Percentiles rank a stretch among this genome's conserved stretches.
These are phyloP conservation scores for Ceriops decandra DNA, from an alignment of 345 rosid species.

Conservation along the genomic window DNA sequence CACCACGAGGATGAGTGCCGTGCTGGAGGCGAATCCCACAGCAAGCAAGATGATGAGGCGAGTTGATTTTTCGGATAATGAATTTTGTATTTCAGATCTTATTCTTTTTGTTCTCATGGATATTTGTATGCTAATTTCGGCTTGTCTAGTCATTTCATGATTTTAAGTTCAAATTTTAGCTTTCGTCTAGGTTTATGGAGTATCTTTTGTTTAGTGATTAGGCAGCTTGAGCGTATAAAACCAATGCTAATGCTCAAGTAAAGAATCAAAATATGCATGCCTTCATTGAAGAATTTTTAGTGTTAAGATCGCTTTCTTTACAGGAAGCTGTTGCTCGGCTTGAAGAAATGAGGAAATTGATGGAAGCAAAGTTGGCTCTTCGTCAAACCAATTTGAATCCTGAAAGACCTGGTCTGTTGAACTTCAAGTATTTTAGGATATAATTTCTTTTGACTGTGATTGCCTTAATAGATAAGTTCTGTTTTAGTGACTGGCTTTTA, in stretches of 20 bases:
- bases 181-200: background rate
- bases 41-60: slow-evolving; percentile 82
- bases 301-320: slow-evolving; percentile 1
- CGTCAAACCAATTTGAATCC: slow-evolving; percentile 93
- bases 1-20: slow-evolving; percentile 60
- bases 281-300: background rate
- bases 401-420: slow-evolving; percentile 78
- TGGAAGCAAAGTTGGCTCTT: slow-evolving; percentile 79
- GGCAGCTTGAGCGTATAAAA: too few relatives aligned
- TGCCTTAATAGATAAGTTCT: background rate
- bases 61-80: background rate
- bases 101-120: background rate
- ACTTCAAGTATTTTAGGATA: background rate
- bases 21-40: slow-evolving; percentile 36
- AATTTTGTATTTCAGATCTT: background rate
- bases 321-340: slow-evolving; percentile 90
- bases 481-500: background rate
- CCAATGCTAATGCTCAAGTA: background rate
- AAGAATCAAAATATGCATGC: background rate
- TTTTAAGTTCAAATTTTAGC: background rate
- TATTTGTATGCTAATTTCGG: background rate
- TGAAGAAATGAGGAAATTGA: slow-evolving; percentile 78
- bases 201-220: too few relatives aligned
- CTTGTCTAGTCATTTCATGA: background rate
- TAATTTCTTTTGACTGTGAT: background rate